Base-by-base conservation (phyloP, 1,284 basidiomycete species). In the Sphagnurus paluster region DNA sequence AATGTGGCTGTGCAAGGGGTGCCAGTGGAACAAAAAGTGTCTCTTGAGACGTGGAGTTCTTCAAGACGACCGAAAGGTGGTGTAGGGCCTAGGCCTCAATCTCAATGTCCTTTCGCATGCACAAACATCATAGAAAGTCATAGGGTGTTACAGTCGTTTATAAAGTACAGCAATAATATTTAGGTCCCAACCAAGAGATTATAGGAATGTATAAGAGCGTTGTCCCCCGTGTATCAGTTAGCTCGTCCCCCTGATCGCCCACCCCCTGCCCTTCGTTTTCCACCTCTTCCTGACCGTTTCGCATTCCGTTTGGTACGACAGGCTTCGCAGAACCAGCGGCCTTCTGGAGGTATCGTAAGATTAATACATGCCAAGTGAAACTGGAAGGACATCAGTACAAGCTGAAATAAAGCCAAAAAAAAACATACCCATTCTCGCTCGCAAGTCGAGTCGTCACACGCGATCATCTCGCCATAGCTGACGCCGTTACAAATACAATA, bases 391-490 rank as follows among this genome's bases (percentile, higher is more conserved):
- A 53, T 48, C 13, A 44, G 32, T 54, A 28, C 25, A 3, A 11
- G 41, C 43, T 4, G 25, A 50, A 25, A 44, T 14, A 52, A 14
- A 34, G 10, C 42, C n/a, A n/a, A 45, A 48, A 53, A 39, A 52
- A 39, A 14, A 83, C 90, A 64, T 60, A 96, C 93, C 96, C 96
- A 98, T 86, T 98, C 95, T 46, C 79, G 76, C 60, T 88, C 84
- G 68, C 96, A 98, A 37, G 80, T 79, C n/a, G 77, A 74, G 57
- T 88, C 89, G 67, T 99, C 96, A 65, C 96, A 99, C 2, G 85
- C 96, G 59, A 99, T 94, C 96, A 99, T 99, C 69, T 96, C 90
- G 23, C 95, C 94, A 60, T 88, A 95, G 61, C 90, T 93, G 46
- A 87, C 77, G 19, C 87, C 78, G 53, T 91, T 78, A 65, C 95